Conservation (phyloP, 192 early-diverging fungal species). For the Podila verticillata region DNA sequence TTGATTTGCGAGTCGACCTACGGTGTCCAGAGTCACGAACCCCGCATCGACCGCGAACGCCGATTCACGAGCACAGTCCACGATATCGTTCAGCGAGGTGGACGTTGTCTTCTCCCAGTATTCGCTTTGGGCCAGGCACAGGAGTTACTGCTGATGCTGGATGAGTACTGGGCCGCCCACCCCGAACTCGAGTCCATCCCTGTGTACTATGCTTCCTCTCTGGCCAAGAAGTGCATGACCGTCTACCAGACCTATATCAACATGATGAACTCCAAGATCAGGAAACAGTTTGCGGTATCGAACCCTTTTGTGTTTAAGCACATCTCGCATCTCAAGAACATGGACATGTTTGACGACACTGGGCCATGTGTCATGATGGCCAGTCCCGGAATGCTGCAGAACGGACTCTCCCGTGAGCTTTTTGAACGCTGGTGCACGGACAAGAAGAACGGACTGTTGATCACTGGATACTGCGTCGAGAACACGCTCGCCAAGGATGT, state of each 20-base stretch:
- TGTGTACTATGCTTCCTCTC: slow-evolving; percentile 92
- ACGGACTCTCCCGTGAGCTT: slow-evolving; percentile 92
- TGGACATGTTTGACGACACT: slow-evolving; percentile 89
- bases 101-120: slow-evolving; percentile 94
- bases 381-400: slow-evolving; percentile 98
- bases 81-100: slow-evolving; percentile 84
- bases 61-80: slow-evolving; percentile 89
- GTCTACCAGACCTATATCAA: slow-evolving; percentile 98
- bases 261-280: slow-evolving; percentile 97
- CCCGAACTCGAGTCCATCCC: slow-evolving; percentile 90
- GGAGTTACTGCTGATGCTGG: slow-evolving; percentile 95
- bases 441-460: slow-evolving; percentile 90
- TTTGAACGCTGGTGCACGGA: slow-evolving; percentile 96
- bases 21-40: slow-evolving; percentile 95
- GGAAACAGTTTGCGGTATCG: slow-evolving; percentile 82
- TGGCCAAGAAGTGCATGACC: slow-evolving; percentile 98
- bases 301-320: slow-evolving; percentile 99
- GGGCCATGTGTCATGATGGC: slow-evolving; percentile 99
- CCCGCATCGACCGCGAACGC: slow-evolving; percentile 90
- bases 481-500: slow-evolving; percentile 85
- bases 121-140: slow-evolving; percentile 98
- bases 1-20: slow-evolving; percentile 97
- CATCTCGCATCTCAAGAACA: slow-evolving; percentile 88
- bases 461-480: slow-evolving; percentile 98
- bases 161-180: slow-evolving; percentile 96